Percentiles rank a stretch among this genome's conserved stretches.
These are phyloP conservation scores for Heterobasidion annosum DNA, from an alignment of 1,284 basidiomycete genomes.

Conservation along the genomic window DNA sequence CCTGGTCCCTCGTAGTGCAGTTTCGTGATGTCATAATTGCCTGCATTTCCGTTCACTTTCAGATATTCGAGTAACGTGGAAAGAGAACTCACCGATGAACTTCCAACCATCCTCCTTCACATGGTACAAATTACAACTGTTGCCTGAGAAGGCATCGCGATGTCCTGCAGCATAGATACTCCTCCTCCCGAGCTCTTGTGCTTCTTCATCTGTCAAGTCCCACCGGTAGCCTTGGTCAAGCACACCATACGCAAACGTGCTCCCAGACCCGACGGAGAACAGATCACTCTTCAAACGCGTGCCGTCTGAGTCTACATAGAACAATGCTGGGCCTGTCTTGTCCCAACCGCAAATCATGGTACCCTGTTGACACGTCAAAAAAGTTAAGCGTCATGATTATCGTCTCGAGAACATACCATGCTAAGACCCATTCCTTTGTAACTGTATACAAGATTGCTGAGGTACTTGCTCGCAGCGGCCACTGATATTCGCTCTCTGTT, in stretches of 20 bases:
- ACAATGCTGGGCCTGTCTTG: constrained; percentile 97
- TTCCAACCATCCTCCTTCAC: constrained; percentile 93
- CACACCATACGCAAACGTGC: constrained; percentile 98
- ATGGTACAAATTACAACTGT: constrained; percentile 94
- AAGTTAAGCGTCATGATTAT: not conserved
- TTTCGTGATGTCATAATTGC: constrained; percentile 74
- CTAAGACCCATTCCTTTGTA: constrained; percentile 99
- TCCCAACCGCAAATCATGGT: constrained; percentile 99
- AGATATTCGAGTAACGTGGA: not conserved
- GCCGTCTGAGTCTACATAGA: constrained; percentile 98
- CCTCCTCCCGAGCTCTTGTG: constrained; percentile 88
- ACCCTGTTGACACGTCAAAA: constrained; percentile 50
- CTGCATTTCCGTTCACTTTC: constrained; percentile 24
- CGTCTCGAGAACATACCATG: constrained; percentile 57
- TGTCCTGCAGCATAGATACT: constrained; percentile 98
- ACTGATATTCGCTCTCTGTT: constrained; percentile 98
- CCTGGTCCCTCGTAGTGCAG: constrained; percentile 81
- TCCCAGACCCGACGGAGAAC: constrained; percentile 98
- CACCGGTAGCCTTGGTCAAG: constrained; percentile 94
- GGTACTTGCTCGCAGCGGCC: constrained; percentile 95
- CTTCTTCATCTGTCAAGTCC: constrained; percentile 92
- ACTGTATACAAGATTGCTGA: constrained; percentile 94
- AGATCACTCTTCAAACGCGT: constrained; percentile 92
- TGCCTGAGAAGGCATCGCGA: constrained; percentile 96
- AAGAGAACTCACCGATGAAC: constrained; percentile 64